Base-by-base conservation (phyloP, 768 basidiomycete species). In the Kwoniella europaea region DNA sequence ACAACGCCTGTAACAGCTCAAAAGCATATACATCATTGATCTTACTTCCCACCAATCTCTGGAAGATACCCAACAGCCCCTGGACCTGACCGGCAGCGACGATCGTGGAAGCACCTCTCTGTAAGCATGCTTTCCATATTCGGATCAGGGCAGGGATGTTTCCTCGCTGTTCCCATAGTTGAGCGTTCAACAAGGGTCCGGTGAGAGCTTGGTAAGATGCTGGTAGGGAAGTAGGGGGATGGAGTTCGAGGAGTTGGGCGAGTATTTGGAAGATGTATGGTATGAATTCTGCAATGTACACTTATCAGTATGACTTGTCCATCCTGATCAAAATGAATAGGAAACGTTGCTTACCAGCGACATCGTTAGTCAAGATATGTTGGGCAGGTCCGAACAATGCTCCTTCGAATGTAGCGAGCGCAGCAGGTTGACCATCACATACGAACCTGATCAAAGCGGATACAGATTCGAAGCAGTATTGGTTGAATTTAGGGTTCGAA, bases 181-280 rank as follows among this genome's bases (percentile, higher is more conserved):
- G 86, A 0, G 94, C 93, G 0, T 90, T 91, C 56, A 98, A 88
- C 18, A 99, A 86, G 78, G 93, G 90, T 0, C 90, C 91, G 6
- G 98, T 87, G 10, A 98, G 86, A 35, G 87, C 85, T 29, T 90
- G 89, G 85, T 98, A 99, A 66, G 91, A 88, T 0, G 86, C 84
- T 1, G 96, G 94, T 2, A 95, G 76, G n/a, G 75, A 70, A 61
- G 68, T 74, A 7, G 87, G 86, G 1, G 84, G 69, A 75, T 96
- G 94, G 2, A 93, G 85, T 72, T 94, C 91, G 41, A 99, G 90
- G 88, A 99, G 94, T 79, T 98, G 97, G 0, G 94, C 91, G 56
- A 98, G 89, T 74, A 99, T 88, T 80, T 99, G 97, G 87, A 98
- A 98, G 65, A 92, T 91, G 82, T 97, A 99, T 4, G 97, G 96